Conservation (phyloP, 495 filamentous ascomycete genomes). For the Penicillium daleae region DNA sequence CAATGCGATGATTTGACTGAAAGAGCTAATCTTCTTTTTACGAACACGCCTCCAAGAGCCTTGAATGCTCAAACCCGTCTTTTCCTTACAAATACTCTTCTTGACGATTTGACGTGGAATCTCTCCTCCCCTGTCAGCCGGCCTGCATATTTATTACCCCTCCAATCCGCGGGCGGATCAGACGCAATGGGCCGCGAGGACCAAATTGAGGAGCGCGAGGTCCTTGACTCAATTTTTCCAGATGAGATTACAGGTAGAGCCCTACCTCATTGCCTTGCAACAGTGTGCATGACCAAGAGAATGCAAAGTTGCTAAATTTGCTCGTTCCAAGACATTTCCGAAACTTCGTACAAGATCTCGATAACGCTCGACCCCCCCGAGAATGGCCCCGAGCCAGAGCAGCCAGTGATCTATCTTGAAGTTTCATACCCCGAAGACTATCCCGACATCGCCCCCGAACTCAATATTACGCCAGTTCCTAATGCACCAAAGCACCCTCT, state of each 20-base stretch:
- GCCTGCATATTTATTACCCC: slow-evolving; percentile 31
- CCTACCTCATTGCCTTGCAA: neutral
- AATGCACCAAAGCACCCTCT: slow-evolving; percentile 68
- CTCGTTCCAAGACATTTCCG: slow-evolving; percentile 70
- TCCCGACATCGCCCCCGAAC: slow-evolving; percentile 78
- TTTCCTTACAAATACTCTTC: neutral
- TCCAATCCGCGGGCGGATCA: slow-evolving; percentile 41
- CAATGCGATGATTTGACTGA: slow-evolving; percentile 11
- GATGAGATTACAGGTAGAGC: slow-evolving; percentile 87
- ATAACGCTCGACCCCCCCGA: slow-evolving; percentile 76
- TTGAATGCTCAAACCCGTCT: neutral
- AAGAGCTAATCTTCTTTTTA: neutral
- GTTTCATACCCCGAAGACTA: slow-evolving; percentile 86
- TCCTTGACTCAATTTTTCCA: slow-evolving; percentile 96
- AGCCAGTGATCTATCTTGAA: slow-evolving; percentile 68
- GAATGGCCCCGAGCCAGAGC: slow-evolving; percentile 57
- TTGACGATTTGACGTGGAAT: neutral
- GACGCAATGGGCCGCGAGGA: slow-evolving; percentile 87
- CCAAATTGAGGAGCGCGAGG: slow-evolving; percentile 92
- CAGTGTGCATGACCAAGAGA: too few species aligned
- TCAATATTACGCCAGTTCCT: slow-evolving; percentile 73
- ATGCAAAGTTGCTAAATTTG: slow-evolving; percentile 11
- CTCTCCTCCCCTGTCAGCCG: slow-evolving; percentile 5
- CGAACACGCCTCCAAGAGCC: neutral
- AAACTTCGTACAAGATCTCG: slow-evolving; percentile 81